These are phyloP conservation scores for Syzygium oleosum DNA, from an alignment of 345 rosid genomes.

Conservation along the genomic window DNA sequence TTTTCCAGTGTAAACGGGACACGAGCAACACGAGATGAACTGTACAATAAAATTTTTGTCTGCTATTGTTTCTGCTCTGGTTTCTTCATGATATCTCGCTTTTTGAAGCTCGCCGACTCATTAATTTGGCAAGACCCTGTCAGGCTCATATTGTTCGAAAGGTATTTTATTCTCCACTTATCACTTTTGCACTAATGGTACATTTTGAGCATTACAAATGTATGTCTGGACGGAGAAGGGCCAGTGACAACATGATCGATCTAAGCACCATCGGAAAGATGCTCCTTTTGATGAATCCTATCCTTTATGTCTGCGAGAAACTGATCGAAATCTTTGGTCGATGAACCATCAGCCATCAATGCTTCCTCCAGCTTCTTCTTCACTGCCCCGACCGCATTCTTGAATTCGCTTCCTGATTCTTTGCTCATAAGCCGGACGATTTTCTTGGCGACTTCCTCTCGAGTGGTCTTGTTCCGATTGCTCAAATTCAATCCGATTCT, in stretches of 20 bases:
- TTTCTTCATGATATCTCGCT: neutral
- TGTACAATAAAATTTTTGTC: neutral
- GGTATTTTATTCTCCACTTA: neutral
- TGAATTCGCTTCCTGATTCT: conserved; percentile 1
- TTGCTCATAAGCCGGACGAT: conserved; percentile 10
- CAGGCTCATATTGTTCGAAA: neutral
- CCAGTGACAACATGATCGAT: neutral
- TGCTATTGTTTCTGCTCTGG: neutral
- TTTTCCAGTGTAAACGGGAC: conserved; percentile 22
- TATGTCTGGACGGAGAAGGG: neutral
- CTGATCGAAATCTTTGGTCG: conserved; percentile 10
- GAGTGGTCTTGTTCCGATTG: conserved; percentile 9
- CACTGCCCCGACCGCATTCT: neutral
- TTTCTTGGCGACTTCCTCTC: conserved; percentile 23
- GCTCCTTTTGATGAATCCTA: conserved; percentile 3
- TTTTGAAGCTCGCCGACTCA: neutral
- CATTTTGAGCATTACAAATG: neutral
- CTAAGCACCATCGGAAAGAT: neutral
- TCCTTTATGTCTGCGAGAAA: conserved; percentile 15
- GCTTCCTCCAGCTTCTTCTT: conserved; percentile 13
- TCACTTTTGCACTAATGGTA: neutral
- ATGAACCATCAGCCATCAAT: conserved; percentile 14
- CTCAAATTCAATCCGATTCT: conserved; percentile 57
- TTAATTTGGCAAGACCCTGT: neutral
- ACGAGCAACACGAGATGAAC: conserved; percentile 35